These are phyloP conservation scores for Alternaria triticimaculans DNA, from an alignment of 2,329 filamentous ascomycete species.

Conservation along the genomic window DNA sequence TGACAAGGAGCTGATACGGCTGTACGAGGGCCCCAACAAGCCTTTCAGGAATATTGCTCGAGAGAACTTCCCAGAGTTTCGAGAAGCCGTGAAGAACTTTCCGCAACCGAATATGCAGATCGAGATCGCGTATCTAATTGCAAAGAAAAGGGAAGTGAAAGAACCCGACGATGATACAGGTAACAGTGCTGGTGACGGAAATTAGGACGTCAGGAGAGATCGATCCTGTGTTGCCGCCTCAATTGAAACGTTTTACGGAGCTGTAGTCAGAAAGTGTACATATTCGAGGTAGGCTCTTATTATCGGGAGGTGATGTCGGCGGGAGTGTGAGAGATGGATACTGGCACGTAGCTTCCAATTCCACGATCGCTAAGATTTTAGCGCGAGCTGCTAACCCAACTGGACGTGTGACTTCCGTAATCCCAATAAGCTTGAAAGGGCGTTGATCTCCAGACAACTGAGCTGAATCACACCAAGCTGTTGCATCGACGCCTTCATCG, in stretches of 20 bases:
- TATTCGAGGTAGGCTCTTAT: background rate
- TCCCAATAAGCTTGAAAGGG: background rate
- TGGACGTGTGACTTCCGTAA: background rate
- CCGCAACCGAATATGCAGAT: background rate
- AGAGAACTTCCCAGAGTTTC: background rate
- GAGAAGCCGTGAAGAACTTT: background rate
- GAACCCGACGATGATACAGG: background rate
- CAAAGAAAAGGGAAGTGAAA: background rate
- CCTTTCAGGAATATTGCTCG: background rate
- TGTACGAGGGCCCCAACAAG: background rate
- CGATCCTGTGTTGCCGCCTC: background rate
- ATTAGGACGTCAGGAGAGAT: background rate
- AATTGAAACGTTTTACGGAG: background rate
- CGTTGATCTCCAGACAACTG: background rate
- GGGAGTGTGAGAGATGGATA: background rate
- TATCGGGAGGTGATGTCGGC: background rate
- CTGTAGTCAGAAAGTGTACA: background rate
- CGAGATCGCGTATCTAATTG: background rate
- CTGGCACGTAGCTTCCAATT: background rate
- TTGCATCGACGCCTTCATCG: background rate
- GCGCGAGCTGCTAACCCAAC: background rate
- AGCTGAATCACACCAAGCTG: background rate
- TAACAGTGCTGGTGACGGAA: background rate
- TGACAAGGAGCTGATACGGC: background rate
- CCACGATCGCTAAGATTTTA: background rate